A percentile compares a stretch with the other conserved stretches of the same genome.
Evolutionary conservation across 345 rosid genomes (phyloP).

Genomic region (Capsella bursapastoris): DNA sequence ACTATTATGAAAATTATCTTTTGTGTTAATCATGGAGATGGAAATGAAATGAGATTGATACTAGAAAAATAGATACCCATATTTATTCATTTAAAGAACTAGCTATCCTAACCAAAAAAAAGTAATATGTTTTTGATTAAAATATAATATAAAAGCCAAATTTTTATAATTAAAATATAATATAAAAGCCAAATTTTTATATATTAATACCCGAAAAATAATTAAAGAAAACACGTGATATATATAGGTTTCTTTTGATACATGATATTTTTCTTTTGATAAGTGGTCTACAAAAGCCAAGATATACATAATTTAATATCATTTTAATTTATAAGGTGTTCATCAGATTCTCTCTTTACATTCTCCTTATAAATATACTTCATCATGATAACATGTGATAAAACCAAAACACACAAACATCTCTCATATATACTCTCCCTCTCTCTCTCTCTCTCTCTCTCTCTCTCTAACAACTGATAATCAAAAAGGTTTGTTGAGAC

Average conservation of each 20-base stretch:
- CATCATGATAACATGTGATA: conserved; percentile 30
- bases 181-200: background rate
- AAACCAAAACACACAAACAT: conserved; percentile 18
- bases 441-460: background rate
- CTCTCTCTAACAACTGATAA: background rate
- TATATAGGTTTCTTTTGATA: too few relatives aligned
- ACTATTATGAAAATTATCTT: background rate
- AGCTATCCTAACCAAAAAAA: background rate
- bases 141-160: too few relatives aligned
- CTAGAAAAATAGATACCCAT: background rate
- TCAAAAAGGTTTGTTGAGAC: background rate
- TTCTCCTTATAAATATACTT: conserved; percentile 41
- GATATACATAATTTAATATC: conserved; percentile 23
- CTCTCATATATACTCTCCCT: background rate
- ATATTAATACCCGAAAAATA: background rate
- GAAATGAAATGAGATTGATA: background rate
- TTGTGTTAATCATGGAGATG: background rate
- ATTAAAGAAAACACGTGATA: background rate
- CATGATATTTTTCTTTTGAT: background rate
- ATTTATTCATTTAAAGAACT: background rate
- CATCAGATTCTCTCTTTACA: background rate
- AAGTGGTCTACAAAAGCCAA: conserved; percentile 22
- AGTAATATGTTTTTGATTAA: too few relatives aligned
- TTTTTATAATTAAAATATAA: background rate
- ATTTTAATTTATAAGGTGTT: background rate